These are phyloP conservation scores for Selaginella tamariscina DNA, from an alignment of 75 land plant genomes.

Conservation along the genomic window DNA sequence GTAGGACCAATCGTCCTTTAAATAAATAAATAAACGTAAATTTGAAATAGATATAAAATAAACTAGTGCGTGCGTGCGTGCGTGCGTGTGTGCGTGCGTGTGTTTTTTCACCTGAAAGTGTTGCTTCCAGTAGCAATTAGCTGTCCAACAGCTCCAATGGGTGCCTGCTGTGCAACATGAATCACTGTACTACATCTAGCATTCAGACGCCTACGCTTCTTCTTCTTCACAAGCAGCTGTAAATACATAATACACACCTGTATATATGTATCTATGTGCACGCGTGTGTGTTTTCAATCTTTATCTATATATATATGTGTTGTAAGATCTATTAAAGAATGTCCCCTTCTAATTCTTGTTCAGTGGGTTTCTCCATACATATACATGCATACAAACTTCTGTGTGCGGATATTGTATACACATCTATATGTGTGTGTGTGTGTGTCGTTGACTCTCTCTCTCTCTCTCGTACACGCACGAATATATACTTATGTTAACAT, in stretches of 20 bases:
- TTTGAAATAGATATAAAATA: too few species aligned
- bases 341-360: too few species aligned
- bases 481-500: not conserved
- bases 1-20: conserved; percentile 5
- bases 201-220: not conserved
- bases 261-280: too few species aligned
- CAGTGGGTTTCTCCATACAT: too few species aligned
- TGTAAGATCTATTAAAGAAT: not conserved
- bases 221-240: not conserved
- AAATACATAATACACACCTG: too few species aligned
- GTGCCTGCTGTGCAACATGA: not conserved
- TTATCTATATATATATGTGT: not conserved
- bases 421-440: not conserved
- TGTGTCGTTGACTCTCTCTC: not conserved
- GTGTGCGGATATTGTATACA: too few species aligned
- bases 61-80: too few species aligned
- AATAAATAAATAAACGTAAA: too few species aligned
- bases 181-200: not conserved
- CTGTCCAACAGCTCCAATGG: not conserved
- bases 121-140: not conserved
- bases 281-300: too few species aligned
- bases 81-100: too few species aligned
- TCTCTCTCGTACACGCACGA: not conserved
- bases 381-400: too few species aligned
- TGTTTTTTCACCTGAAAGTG: too few species aligned